Conservation (phyloP, 1,284 basidiomycete genomes). For the Termitomyces sp. region DNA sequence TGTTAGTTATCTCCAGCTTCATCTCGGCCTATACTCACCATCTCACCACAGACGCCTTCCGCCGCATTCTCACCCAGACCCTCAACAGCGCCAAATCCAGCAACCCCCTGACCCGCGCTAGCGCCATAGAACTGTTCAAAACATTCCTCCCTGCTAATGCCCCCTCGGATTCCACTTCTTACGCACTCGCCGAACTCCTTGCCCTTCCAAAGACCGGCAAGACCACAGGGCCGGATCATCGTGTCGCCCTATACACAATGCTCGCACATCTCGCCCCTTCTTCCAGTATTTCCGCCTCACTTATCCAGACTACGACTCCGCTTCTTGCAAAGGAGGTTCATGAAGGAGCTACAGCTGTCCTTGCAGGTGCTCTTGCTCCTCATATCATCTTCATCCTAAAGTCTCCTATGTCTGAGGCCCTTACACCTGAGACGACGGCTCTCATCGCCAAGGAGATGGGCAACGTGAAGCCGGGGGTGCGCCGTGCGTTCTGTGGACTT, state of each 20-base stretch:
- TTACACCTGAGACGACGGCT: constrained; percentile 40
- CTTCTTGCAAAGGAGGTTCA: constrained; percentile 78
- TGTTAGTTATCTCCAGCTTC: constrained; percentile 50
- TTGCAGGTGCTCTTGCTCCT: constrained; percentile 48
- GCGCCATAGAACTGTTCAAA: constrained; percentile 59
- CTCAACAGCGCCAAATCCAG: constrained; percentile 77
- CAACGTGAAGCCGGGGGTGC: constrained; percentile 47
- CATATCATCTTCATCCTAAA: constrained; percentile 58
- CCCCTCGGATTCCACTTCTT: constrained; percentile 20
- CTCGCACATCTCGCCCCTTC: constrained; percentile 53
- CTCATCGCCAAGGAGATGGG: constrained; percentile 69
- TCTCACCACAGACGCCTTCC: constrained; percentile 51
- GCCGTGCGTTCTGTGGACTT: constrained; percentile 47
- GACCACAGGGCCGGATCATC: constrained; percentile 82
- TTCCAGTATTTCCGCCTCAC: constrained; percentile 41
- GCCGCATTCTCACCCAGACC: constrained; percentile 59
- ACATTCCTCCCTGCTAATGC: constrained; percentile 37
- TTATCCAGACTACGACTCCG: constrained; percentile 51
- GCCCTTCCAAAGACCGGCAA: constrained; percentile 76
- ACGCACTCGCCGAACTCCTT: constrained; percentile 54
- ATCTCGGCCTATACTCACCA: constrained; percentile 51
- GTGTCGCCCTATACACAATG: constrained; percentile 79
- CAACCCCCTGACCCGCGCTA: constrained; percentile 58
- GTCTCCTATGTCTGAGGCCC: constrained; percentile 24
- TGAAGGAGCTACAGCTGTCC: constrained; percentile 54